phyloP scores from a whole-genome alignment of 108 stramenopile species.

The Cyclotella cryptica region DNA sequence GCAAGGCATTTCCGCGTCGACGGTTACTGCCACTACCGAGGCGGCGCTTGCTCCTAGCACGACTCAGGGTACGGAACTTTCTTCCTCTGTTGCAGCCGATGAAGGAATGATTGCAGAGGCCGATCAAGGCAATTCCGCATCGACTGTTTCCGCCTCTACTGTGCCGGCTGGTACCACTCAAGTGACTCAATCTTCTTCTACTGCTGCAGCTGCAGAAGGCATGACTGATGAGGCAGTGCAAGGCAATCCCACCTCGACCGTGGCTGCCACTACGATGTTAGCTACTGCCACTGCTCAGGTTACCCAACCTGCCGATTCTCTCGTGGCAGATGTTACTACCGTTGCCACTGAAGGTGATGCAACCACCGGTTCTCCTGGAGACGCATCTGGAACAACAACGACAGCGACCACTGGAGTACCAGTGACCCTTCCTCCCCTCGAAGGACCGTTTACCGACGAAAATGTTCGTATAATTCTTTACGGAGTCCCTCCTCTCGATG shows the following conservation, averaged over 20 bases:
- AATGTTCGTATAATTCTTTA: conserved; percentile 54
- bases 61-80: no score
- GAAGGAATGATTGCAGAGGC: neutral
- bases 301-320: neutral
- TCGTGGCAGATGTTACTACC: neutral
- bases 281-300: neutral
- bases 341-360: no score
- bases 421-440: conserved; percentile 17
- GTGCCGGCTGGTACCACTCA: no score
- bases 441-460: conserved; percentile 43
- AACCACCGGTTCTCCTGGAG: neutral
- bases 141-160: neutral
- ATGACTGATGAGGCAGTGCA: neutral
- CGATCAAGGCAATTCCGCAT: neutral
- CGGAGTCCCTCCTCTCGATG: conserved; percentile 28
- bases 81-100: neutral
- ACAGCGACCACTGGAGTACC: conserved; percentile 11
- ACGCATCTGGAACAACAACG: neutral
- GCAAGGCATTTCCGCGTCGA: neutral
- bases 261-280: neutral
- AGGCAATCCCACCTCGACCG: neutral
- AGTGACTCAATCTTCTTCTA: no score
- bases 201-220: neutral
- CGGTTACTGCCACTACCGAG: neutral
- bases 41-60: neutral